Percentiles rank a stretch among this genome's conserved stretches.
Conservation (phyloP, 306 rosid genomes). For the Fragaria vesca region DNA sequence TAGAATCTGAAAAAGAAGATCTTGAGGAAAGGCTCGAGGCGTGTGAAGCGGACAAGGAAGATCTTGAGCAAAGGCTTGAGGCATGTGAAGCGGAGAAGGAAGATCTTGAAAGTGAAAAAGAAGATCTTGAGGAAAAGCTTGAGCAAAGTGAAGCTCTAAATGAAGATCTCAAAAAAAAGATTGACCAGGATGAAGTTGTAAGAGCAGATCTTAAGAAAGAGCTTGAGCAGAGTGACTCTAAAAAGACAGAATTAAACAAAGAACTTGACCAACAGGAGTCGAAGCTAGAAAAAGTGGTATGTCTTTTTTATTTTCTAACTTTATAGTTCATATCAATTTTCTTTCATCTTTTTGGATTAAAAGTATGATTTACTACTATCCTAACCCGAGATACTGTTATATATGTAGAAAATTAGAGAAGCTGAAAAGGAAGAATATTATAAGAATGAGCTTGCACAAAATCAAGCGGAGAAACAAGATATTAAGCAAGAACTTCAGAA, state of each 20-base stretch:
- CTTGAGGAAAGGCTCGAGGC: slow-evolving; percentile 25
- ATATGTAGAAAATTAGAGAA: neutral
- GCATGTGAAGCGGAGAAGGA: slow-evolving; percentile 4
- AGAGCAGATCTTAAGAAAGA: slow-evolving; percentile 21
- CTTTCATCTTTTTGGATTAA: neutral
- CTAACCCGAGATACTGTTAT: neutral
- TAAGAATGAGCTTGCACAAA: neutral
- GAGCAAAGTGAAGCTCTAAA: slow-evolving; percentile 45
- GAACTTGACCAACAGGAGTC: neutral
- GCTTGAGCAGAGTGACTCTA: neutral
- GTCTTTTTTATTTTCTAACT: neutral
- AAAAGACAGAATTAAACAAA: neutral
- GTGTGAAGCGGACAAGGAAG: slow-evolving; percentile 4
- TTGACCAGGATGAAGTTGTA: slow-evolving; percentile 31
- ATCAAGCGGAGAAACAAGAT: neutral
- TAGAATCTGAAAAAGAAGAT: slow-evolving; percentile 44
- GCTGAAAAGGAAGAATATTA: neutral
- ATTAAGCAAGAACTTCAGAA: neutral
- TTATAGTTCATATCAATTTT: neutral
- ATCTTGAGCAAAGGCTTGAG: neutral
- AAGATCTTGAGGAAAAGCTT: slow-evolving; percentile 25
- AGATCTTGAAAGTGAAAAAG: neutral
- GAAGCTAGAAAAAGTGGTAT: slow-evolving; percentile 46
- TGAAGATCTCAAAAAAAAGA: slow-evolving; percentile 42
- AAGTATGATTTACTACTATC: neutral